A percentile compares a stretch with the other conserved stretches of the same genome.
phyloP scores from a whole-genome alignment of 306 rosid species.

The Fragaria vesca region DNA sequence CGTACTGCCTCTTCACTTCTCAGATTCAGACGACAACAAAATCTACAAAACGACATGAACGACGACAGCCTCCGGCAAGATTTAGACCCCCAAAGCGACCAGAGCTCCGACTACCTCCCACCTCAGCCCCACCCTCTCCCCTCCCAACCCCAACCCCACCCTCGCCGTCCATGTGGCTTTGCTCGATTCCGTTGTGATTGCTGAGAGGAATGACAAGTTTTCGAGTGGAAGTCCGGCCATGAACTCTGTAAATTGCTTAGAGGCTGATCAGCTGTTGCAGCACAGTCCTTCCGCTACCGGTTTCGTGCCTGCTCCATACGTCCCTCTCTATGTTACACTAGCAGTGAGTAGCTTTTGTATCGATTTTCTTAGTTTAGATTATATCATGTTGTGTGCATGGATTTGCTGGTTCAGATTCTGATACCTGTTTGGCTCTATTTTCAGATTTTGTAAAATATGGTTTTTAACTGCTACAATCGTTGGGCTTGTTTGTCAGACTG shows the following conservation, averaged over 20 bases:
- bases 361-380: neutral
- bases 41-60: slow-evolving; percentile 12
- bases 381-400: neutral
- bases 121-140: slow-evolving; percentile 5
- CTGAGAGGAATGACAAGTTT: slow-evolving; percentile 64
- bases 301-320: slow-evolving; percentile 67
- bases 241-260: slow-evolving; percentile 66
- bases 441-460: slow-evolving; percentile 3
- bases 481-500: slow-evolving; percentile 57
- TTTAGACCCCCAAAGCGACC: slow-evolving; percentile 70
- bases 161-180: too few relatives aligned
- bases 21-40: neutral
- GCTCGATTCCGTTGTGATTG: slow-evolving; percentile 87
- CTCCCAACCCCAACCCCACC: too few relatives aligned
- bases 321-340: slow-evolving; percentile 71
- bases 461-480: slow-evolving; percentile 19
- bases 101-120: slow-evolving; percentile 60
- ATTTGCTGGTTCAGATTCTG: slow-evolving; percentile 12
- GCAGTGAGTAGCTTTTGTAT: slow-evolving; percentile 49
- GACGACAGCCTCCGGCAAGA: slow-evolving; percentile 51
- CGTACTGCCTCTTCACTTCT: neutral
- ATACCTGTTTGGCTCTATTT: neutral
- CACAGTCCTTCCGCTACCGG: slow-evolving; percentile 63
- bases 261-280: slow-evolving; percentile 85
- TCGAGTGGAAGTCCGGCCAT: slow-evolving; percentile 61